Conservation (phyloP, 345 rosid genomes). For the Corymbia maculata region DNA sequence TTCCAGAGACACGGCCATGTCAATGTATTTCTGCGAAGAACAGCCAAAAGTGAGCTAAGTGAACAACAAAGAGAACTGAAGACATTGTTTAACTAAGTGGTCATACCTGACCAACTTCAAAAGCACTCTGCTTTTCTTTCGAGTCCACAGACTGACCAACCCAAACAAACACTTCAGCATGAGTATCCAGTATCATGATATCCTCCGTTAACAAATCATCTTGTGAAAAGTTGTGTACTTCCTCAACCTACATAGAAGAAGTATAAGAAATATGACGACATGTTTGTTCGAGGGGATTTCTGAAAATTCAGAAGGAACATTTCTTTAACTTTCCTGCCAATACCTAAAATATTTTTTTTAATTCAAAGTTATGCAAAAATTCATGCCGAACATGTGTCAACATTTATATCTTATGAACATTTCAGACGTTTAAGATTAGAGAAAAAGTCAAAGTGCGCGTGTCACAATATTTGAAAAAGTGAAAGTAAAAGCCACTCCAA, state of each 20-base stretch:
- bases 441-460: background rate
- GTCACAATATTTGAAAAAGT: background rate
- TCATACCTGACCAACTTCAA: conserved; percentile 83
- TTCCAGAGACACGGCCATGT: conserved; percentile 70
- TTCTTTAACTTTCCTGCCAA: background rate
- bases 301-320: background rate
- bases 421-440: background rate
- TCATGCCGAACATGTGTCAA: background rate
- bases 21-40: conserved; percentile 64
- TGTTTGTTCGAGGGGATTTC: background rate
- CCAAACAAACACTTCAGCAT: conserved; percentile 97
- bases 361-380: background rate
- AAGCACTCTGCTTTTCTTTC: conserved; percentile 82
- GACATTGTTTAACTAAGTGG: background rate
- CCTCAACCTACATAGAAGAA: conserved; percentile 60
- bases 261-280: background rate
- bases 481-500: background rate
- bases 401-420: background rate
- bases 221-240: conserved; percentile 85
- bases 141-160: conserved; percentile 82
- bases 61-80: background rate
- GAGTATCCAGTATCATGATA: conserved; percentile 82
- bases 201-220: conserved; percentile 97
- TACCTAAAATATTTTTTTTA: background rate
- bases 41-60: background rate